Percentiles rank a stretch among this genome's conserved stretches.
These are phyloP conservation scores for Tuber borchii DNA, from an alignment of 495 filamentous ascomycete species.

Conservation along the genomic window DNA sequence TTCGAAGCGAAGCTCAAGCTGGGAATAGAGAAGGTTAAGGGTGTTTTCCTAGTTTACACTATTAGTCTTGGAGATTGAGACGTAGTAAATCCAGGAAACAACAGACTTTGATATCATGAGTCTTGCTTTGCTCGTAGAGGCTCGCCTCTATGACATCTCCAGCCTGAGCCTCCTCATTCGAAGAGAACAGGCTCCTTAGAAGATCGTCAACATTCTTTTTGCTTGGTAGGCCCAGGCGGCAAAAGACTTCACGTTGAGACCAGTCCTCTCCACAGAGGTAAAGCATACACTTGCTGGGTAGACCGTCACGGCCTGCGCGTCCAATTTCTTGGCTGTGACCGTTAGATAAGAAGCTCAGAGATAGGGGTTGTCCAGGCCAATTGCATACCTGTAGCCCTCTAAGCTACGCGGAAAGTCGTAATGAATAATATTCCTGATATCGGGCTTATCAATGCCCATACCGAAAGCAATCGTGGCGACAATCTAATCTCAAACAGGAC, in stretches of 20 bases:
- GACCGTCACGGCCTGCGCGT: slow-evolving; percentile 53
- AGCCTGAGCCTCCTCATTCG: slow-evolving; percentile 29
- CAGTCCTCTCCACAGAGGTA: slow-evolving; percentile 52
- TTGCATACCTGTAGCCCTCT: slow-evolving; percentile 48
- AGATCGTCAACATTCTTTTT: slow-evolving; percentile 45
- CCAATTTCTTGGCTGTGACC: slow-evolving; percentile 53
- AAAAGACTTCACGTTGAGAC: slow-evolving; percentile 51
- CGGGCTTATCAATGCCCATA: slow-evolving; percentile 56
- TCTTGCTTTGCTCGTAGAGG: slow-evolving; percentile 44
- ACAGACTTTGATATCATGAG: slow-evolving; percentile 48
- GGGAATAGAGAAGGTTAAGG: slow-evolving; percentile 49
- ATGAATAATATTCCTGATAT: slow-evolving; percentile 56
- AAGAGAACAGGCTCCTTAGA: slow-evolving; percentile 48
- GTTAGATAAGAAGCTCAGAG: slow-evolving; percentile 4
- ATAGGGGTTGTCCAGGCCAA: neutral
- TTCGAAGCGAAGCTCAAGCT: slow-evolving; percentile 52
- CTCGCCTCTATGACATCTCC: slow-evolving; percentile 48
- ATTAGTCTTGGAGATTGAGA: slow-evolving; percentile 18
- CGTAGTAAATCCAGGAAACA: neutral
- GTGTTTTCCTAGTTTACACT: slow-evolving; percentile 40
- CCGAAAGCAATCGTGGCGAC: slow-evolving; percentile 58
- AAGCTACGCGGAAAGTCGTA: slow-evolving; percentile 52
- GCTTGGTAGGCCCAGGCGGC: slow-evolving; percentile 53
- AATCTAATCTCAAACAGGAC: slow-evolving; percentile 34
- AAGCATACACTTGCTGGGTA: slow-evolving; percentile 50